A percentile compares a stretch with the other conserved stretches of the same genome.
phyloP scores from a whole-genome alignment of 129 eudicot genomes.

The Erigeron canadensis region DNA sequence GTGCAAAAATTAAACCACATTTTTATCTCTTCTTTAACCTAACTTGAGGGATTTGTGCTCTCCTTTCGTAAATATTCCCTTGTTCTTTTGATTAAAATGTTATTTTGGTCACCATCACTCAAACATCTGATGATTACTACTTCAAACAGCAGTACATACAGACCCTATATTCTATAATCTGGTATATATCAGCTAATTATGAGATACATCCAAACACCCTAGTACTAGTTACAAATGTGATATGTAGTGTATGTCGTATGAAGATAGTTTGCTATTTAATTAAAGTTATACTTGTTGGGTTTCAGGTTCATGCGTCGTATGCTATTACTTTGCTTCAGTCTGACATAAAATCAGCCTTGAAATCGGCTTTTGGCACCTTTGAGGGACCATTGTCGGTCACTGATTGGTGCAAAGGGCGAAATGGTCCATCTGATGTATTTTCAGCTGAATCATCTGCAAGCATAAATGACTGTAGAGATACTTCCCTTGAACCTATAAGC shows the following conservation, averaged over 20 bases:
- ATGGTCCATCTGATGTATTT: constrained; percentile 70
- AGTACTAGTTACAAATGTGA: no score
- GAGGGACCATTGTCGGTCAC: constrained; percentile 90
- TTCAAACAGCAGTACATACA: no score
- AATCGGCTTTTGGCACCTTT: constrained; percentile 82
- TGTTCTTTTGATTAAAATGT: no score
- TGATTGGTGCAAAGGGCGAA: constrained; percentile 97
- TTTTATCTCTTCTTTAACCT: no score
- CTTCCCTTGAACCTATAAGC: constrained; percentile 79
- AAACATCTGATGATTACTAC: no score
- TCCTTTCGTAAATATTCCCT: no score
- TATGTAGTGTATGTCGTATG: background rate
- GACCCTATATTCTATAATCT: no score
- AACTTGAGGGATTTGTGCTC: no score
- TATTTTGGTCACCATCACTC: no score
- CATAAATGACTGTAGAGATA: constrained; percentile 48
- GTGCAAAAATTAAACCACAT: no score
- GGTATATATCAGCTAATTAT: no score
- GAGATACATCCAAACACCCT: no score
- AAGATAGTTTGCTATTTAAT: background rate
- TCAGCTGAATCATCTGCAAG: constrained; percentile 81
- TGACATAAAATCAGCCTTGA: constrained; percentile 84
- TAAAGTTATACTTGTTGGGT: constrained; percentile 17
- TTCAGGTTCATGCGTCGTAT: constrained; percentile 90
- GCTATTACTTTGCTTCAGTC: constrained; percentile 86